These are phyloP conservation scores for Dimocarpus longan DNA, from an alignment of 345 rosid species.

Conservation along the genomic window DNA sequence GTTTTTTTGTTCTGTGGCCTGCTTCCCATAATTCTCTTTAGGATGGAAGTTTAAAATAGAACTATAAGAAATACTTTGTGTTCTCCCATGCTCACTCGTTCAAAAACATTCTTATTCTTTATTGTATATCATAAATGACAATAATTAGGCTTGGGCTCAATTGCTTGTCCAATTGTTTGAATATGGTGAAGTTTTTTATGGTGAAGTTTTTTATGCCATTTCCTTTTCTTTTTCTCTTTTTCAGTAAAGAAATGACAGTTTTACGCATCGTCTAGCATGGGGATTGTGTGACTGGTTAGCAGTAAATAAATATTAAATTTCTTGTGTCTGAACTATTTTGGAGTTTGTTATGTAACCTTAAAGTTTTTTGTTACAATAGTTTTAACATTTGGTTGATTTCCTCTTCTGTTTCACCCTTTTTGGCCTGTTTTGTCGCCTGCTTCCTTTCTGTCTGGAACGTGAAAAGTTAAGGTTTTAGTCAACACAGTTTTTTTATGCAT, in stretches of 20 bases:
- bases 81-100: not conserved
- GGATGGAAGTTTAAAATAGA: not conserved
- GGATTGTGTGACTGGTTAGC: not conserved
- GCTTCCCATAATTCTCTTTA: not conserved
- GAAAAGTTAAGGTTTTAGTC: not conserved
- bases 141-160: not conserved
- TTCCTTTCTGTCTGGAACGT: not conserved
- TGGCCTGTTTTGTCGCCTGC: not conserved
- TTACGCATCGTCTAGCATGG: not conserved
- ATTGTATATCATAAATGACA: not conserved
- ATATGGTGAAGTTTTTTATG: not conserved
- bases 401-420: not conserved
- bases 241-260: not conserved
- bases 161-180: not conserved
- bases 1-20: not conserved
- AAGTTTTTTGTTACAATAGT: not conserved
- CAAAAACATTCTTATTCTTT: not conserved
- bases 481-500: not conserved
- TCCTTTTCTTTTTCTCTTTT: not conserved
- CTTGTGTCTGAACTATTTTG: not conserved
- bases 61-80: not conserved
- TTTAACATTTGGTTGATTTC: not conserved
- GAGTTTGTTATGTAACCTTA: not conserved
- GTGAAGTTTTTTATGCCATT: not conserved
- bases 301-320: not conserved